Evolutionary conservation across 1,139 yeast species (phyloP), one percentile per base, ranked within the genome.

Genomic region (Hansenula sp.): DNA sequence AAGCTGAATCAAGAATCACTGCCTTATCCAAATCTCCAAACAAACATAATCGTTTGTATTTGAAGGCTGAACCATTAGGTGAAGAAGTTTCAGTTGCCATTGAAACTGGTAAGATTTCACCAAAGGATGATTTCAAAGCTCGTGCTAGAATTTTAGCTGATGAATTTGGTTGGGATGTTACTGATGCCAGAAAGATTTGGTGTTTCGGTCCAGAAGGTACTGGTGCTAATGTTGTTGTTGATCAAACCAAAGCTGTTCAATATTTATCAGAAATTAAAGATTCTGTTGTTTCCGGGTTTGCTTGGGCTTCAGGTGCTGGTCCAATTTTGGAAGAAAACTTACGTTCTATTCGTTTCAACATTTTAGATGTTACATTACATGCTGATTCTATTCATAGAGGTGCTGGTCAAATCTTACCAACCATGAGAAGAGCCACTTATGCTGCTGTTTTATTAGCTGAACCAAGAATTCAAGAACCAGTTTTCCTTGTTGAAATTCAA

Each of bases 381-480:
- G 96, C 99, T 72, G 99, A 93, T 87, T 96, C 99, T 76, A 93
- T 93, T 78, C 99, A 93, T 88, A 90, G 99, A 87, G 99, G 99
- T 84, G 97, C 96, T 79, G 99, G 99, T 79, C 99, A 93, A 83
- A 84, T 93, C 74, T 90, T 93, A 77, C 98, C 98, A 77, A 93
- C 99, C 77, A 91, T 93, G 97, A 90, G 98, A 85, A 93, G 99
- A 84, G 98, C 84, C 65, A 89, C 98, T 60, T 93, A 88, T 79
- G 99, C 99, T 70, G 89, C 97, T 65, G 80, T 90, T 83, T 84
- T 93, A 72, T 84, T 93, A 74, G 98, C 98, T 72, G 89, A 89
- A 76, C 99, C 99, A 77, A 93, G 93, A 70, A 87, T 93, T 71
- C 98, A 93, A 81, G 99, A 93, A 79, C 99, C 99, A 74, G 87